Base-by-base conservation (phyloP, 1,284 basidiomycete genomes). In the Ganoderma sinense region DNA sequence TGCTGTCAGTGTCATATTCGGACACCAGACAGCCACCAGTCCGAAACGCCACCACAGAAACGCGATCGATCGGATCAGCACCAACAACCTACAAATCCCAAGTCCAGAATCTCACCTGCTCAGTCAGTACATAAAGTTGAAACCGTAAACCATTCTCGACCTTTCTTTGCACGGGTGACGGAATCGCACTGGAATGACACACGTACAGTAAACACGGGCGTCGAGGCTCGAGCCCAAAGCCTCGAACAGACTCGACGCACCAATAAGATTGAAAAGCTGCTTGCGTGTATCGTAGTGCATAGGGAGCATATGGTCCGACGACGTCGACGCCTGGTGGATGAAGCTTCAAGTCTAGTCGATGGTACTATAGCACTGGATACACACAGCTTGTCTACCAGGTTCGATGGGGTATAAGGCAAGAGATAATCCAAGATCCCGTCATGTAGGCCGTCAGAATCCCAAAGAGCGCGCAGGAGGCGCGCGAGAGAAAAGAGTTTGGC, bases 371-470 rank as follows among this genome's bases (percentile, higher is more conserved):
- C 40, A 26, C 11, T 36, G 33, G 20, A 16, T 56, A 56, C 53
- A 56, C 53, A 56, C 53, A 56, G 29, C 26, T 56, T 31, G 53
- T 56, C 31, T 31, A 56, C 6, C 36, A 39, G 36, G 36, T 39
- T 6, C 36, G 53, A 33, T 56, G 53, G 53, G 71, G 71, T 68
- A 70, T 70, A 70, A 66, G 66, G 69, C 66, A 56, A 33, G n/a
- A 56, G 53, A 26, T 55, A 56, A 67, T 45, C 60, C 48, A 43
- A 55, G 36, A 65, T 39, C 53, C 51, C 63, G 13, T 48, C 20
- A 16, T 20, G 18, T 31, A 56, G 29, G 29, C 53, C 29, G 10
- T 31, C 53, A 1, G 18, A 51, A 43, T 5, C 33, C 63, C 48
- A 26, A 29, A 43, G 40, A 48, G 53, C 48, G 33, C 60, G 56